A percentile compares a stretch with the other conserved stretches of the same genome.
phyloP scores from a whole-genome alignment of 2,329 filamentous ascomycete genomes.

The Rutstroemia sp. region DNA sequence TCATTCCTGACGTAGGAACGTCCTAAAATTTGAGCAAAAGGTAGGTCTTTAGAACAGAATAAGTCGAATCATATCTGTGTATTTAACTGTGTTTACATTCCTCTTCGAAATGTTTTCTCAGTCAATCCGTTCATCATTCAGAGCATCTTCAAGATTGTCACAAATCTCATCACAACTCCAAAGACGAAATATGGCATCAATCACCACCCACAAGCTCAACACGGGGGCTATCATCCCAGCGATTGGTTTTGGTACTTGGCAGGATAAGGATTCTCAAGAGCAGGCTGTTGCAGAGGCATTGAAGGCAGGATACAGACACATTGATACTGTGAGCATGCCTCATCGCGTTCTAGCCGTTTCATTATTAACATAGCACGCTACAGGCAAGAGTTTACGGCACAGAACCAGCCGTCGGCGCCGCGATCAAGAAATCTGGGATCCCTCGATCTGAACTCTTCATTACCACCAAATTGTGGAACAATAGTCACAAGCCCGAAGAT shows the following conservation, averaged over 20 bases:
- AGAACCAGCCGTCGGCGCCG: conserved; percentile 65
- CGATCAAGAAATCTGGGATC: conserved; percentile 54
- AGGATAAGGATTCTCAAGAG: conserved; percentile 35
- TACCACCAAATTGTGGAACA: conserved; percentile 64
- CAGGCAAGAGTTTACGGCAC: conserved; percentile 77
- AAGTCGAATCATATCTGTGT: too few relatives aligned
- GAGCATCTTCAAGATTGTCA: conserved; percentile 1
- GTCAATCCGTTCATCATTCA: not conserved
- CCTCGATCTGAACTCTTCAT: conserved; percentile 59
- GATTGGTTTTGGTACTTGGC: conserved; percentile 39
- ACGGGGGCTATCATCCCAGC: conserved; percentile 31
- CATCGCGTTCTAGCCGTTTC: not conserved
- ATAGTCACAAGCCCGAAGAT: conserved; percentile 65
- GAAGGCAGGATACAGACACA: conserved; percentile 44
- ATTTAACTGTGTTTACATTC: not conserved
- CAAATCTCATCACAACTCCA: conserved; percentile 14
- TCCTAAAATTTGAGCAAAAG: too few relatives aligned
- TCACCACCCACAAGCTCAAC: conserved; percentile 30
- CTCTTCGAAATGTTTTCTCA: not conserved
- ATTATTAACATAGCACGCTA: conserved; percentile 48
- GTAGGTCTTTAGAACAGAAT: too few relatives aligned
- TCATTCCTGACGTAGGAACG: too few relatives aligned
- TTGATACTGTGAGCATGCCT: conserved; percentile 32
- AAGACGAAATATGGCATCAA: conserved; percentile 13
- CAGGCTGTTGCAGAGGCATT: conserved; percentile 33